Base-by-base conservation (phyloP, 2,329 filamentous ascomycete genomes). In the Xylariales sp. region DNA sequence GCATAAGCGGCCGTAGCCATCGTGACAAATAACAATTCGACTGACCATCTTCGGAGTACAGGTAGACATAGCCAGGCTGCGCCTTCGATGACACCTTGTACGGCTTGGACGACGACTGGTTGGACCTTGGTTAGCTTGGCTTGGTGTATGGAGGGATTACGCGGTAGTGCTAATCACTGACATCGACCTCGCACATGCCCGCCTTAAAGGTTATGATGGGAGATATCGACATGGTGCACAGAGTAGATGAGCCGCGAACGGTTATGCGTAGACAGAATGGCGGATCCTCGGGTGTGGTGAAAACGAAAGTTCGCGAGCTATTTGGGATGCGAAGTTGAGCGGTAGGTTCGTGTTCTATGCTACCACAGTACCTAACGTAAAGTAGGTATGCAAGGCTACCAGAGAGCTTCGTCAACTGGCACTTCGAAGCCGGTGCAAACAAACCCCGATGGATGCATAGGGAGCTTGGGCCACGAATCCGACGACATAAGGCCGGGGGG, bases 131-230 rank as follows among this genome's bases (percentile, higher is more conserved):
- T 39, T 7, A 39, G 36, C 12, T 7, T 18, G 15, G 15, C 16
- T n/a, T n/a, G n/a, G n/a, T n/a, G 19, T 31, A 15, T 18, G 15
- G 15, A 15, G 9, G 25, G 21, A 18, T 39, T 8, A 39, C 16
- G 20, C 10, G 16, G 7, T 19, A 7, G 25, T 8, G 7, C 5
- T 19, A 8, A 19, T 12, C 19, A 73, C 84, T 60, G 70, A 95
- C 89, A 62, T 90, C 83, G 46, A 91, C 63, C 40, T 93, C 82
- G 69, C 91, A 97, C 63, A 79, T 80, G 64, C 91, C 91, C 50
- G 91, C 91, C 76, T 95, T 96, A 78, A 97, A 97, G 12, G 89
- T 95, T 62, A 97, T 90, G 59, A 95, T 78, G 22, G 91, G 89
- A 52, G 76, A 64, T 65, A 88, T 82, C 48, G 90, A 88, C 89